These are phyloP conservation scores for Chaetoceros tenuissimus DNA, from an alignment of 108 stramenopile genomes.

Conservation along the genomic window DNA sequence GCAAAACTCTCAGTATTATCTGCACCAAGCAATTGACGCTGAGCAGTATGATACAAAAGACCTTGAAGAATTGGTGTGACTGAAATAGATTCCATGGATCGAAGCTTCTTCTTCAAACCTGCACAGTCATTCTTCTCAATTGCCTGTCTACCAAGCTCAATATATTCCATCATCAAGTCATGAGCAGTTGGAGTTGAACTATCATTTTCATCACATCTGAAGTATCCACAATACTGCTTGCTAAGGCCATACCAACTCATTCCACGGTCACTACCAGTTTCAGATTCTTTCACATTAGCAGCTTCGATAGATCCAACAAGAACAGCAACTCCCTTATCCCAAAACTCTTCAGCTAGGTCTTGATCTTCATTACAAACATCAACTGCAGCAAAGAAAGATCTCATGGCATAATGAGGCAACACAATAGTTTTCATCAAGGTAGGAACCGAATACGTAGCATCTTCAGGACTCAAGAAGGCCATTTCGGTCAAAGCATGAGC, in stretches of 20 bases:
- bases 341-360: conserved; percentile 12
- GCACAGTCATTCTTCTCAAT: background rate
- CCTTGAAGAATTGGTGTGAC: background rate
- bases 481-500: conserved; percentile 18
- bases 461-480: conserved; percentile 8
- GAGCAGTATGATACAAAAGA: conserved; percentile 1
- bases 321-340: conserved; percentile 38
- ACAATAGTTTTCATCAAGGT: conserved; percentile 30
- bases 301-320: conserved; percentile 57
- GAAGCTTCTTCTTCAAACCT: conserved; percentile 4
- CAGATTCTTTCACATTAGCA: background rate
- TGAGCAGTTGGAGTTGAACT: conserved; percentile 21
- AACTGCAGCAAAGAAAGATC: conserved; percentile 15
- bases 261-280: conserved; percentile 13
- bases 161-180: too few relatives aligned
- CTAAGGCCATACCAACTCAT: conserved; percentile 27
- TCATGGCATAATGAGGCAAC: conserved; percentile 8
- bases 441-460: conserved; percentile 11
- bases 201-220: conserved; percentile 27
- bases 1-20: conserved; percentile 5
- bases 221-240: conserved; percentile 32
- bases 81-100: too few relatives aligned
- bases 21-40: background rate
- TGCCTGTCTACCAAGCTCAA: conserved; percentile 8
- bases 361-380: background rate